Conservation (phyloP, 2,329 filamentous ascomycete species). For the Neopestalotiopsis clavispora region DNA sequence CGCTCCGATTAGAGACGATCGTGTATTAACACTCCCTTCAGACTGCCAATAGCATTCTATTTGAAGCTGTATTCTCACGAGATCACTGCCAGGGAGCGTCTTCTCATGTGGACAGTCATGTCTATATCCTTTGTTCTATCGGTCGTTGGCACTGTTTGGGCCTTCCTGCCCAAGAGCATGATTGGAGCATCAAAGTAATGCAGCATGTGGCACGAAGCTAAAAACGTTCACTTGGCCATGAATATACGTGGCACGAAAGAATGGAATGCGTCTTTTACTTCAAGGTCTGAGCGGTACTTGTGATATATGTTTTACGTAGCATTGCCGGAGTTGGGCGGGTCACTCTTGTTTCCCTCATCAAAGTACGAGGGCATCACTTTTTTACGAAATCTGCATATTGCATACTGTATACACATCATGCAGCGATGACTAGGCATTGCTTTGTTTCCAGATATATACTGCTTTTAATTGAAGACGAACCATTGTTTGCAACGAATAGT, state of each 20-base stretch:
- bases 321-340: not conserved
- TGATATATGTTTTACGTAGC: not conserved
- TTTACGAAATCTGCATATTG: constrained; percentile 1
- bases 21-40: constrained; percentile 23
- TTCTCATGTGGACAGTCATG: constrained; percentile 72
- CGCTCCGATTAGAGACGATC: not conserved
- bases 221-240: not conserved
- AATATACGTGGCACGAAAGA: not conserved
- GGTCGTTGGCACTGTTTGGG: constrained; percentile 81
- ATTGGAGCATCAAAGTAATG: constrained; percentile 49
- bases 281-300: not conserved
- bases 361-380: not conserved
- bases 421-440: not conserved
- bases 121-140: constrained; percentile 72
- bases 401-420: not conserved
- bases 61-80: constrained; percentile 84
- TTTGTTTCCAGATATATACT: not conserved
- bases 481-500: no score
- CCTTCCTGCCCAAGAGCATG: constrained; percentile 80
- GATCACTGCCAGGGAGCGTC: constrained; percentile 66
- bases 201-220: not conserved
- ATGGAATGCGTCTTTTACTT: not conserved
- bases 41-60: constrained; percentile 83
- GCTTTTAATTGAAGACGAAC: not conserved
- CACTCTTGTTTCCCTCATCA: not conserved